These are phyloP conservation scores for Cynara cardunculus DNA, from an alignment of 129 eudicot genomes.

Conservation along the genomic window DNA sequence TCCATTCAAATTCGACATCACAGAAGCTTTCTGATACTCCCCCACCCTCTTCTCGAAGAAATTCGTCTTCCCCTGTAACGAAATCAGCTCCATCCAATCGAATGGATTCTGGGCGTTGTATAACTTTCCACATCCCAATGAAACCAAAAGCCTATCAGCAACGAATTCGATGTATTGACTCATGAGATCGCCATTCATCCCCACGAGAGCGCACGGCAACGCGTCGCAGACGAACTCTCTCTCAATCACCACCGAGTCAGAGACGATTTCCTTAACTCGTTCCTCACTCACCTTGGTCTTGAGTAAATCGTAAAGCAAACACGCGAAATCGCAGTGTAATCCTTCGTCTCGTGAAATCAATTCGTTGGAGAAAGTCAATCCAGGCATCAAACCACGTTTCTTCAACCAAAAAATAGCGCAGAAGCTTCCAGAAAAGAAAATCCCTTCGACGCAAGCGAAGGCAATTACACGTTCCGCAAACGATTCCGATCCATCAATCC, in stretches of 20 bases:
- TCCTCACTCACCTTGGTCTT: slow-evolving; percentile 66
- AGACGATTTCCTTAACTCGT: slow-evolving; percentile 56
- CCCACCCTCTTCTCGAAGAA: slow-evolving; percentile 96
- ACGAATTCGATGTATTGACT: slow-evolving; percentile 73
- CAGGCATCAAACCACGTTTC: slow-evolving; percentile 88
- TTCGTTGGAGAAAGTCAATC: slow-evolving; percentile 79
- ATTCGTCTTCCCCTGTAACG: slow-evolving; percentile 90
- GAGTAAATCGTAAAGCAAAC: slow-evolving; percentile 53
- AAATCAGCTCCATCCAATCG: slow-evolving; percentile 97
- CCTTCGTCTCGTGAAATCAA: slow-evolving; percentile 88
- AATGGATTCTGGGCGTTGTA: slow-evolving; percentile 71
- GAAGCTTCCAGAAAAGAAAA: slow-evolving; percentile 85
- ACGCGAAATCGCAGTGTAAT: slow-evolving; percentile 83
- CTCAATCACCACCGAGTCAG: slow-evolving; percentile 83
- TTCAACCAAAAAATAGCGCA: slow-evolving; percentile 90
- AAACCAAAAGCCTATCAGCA: slow-evolving; percentile 62
- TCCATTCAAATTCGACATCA: slow-evolving; percentile 71
- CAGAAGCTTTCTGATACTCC: slow-evolving; percentile 95
- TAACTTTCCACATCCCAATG: slow-evolving; percentile 58
- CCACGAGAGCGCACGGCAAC: slow-evolving; percentile 76
- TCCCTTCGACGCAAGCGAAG: slow-evolving; percentile 89
- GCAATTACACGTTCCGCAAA: slow-evolving; percentile 84
- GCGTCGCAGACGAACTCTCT: slow-evolving; percentile 90
- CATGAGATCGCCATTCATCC: slow-evolving; percentile 88
- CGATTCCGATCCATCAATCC: slow-evolving; percentile 78